These are phyloP conservation scores for Monosporascus cannonballus DNA, from an alignment of 2,329 filamentous ascomycete species.

Conservation along the genomic window DNA sequence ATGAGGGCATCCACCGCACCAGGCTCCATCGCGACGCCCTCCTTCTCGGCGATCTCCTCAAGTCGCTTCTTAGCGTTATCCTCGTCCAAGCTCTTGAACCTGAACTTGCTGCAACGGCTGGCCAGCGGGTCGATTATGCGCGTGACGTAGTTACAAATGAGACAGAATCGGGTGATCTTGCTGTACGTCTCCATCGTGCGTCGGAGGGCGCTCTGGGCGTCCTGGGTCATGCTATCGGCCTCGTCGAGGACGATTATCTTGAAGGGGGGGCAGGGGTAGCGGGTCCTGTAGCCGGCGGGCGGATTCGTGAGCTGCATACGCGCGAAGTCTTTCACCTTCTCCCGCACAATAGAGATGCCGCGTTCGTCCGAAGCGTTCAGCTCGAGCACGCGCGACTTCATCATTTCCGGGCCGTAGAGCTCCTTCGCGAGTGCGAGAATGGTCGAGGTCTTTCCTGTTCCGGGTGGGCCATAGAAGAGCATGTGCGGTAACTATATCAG, in stretches of 20 bases:
- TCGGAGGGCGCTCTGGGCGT: constrained; percentile 86
- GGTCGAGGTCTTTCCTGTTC: constrained; percentile 96
- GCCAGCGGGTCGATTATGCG: constrained; percentile 96
- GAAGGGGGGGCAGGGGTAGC: constrained; percentile 93
- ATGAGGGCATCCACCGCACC: constrained; percentile 82
- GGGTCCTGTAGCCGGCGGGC: constrained; percentile 57
- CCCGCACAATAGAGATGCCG: constrained; percentile 91
- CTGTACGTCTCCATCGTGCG: constrained; percentile 98
- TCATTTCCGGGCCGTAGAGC: constrained; percentile 90
- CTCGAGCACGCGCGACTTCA: constrained; percentile 92
- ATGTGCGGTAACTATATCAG: constrained; percentile 76
- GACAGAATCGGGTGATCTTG: constrained; percentile 92
- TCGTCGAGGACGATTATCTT: constrained; percentile 99
- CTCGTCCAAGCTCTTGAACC: constrained; percentile 93
- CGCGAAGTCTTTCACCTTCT: constrained; percentile 98
- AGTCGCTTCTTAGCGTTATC: constrained; percentile 74
- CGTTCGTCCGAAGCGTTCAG: constrained; percentile 99
- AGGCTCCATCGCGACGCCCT: constrained; percentile 69
- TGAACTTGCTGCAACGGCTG: constrained; percentile 89
- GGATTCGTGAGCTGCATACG: constrained; percentile 88
- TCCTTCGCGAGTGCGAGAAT: constrained; percentile 96
- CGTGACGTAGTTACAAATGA: constrained; percentile 98
- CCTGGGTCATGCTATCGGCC: constrained; percentile 98
- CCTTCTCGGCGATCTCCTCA: constrained; percentile 73
- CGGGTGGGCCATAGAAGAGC: constrained; percentile 97